Conservation (phyloP, 768 basidiomycete species). For the Lentinula sp. region DNA sequence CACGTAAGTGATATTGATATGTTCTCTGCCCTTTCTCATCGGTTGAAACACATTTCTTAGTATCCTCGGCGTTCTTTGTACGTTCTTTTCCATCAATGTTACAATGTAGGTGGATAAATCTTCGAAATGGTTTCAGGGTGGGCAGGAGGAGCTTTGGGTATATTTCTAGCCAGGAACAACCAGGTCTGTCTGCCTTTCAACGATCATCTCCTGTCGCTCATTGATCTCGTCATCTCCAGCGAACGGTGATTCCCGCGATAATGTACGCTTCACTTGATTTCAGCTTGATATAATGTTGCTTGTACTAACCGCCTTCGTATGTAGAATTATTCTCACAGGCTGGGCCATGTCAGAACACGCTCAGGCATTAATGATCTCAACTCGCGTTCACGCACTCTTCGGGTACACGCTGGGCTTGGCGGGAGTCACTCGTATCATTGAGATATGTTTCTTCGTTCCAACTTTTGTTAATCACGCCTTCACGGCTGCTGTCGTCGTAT, state of each 20-base stretch:
- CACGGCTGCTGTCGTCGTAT: conserved; percentile 10
- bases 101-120: background rate
- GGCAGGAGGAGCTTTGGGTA: conserved; percentile 86
- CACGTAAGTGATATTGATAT: conserved; percentile 46
- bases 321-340: conserved; percentile 82
- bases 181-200: conserved; percentile 37
- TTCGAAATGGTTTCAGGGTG: conserved; percentile 54
- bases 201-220: background rate
- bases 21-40: conserved; percentile 3
- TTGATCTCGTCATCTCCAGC: conserved; percentile 27
- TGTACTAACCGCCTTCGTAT: background rate
- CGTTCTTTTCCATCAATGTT: conserved; percentile 13
- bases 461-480: conserved; percentile 20
- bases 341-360: conserved; percentile 92
- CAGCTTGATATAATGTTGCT: background rate
- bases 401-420: conserved; percentile 85
- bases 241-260: conserved; percentile 73
- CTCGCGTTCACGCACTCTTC: conserved; percentile 78
- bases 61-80: conserved; percentile 70
- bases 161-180: conserved; percentile 74
- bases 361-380: conserved; percentile 80
- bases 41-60: conserved; percentile 25
- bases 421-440: conserved; percentile 72
- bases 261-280: conserved; percentile 45
- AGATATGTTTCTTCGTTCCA: conserved; percentile 70